Conservation (phyloP, 2,329 filamentous ascomycete species). For the Penicillium glabrum region DNA sequence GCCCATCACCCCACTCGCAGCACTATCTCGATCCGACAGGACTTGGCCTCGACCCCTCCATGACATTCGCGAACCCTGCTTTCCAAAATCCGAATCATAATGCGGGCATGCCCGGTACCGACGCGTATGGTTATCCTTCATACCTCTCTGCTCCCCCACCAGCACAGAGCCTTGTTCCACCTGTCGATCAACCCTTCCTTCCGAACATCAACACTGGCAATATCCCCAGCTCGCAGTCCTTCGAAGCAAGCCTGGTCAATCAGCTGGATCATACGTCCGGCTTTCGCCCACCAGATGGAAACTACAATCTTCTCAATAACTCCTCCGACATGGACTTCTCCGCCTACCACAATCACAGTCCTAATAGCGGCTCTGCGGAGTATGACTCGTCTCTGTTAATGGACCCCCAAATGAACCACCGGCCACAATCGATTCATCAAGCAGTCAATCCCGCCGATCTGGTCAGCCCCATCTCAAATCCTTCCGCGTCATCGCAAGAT, state of each 20-base stretch:
- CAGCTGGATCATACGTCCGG: conserved; percentile 35
- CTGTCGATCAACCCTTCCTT: conserved; percentile 35
- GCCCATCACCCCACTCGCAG: conserved; percentile 44
- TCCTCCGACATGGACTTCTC: conserved; percentile 40
- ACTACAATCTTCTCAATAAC: conserved; percentile 41
- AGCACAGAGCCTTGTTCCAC: conserved; percentile 29
- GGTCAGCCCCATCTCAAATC: conserved; percentile 48
- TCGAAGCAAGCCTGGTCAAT: conserved; percentile 37
- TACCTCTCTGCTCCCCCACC: conserved; percentile 35
- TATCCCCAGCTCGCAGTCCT: conserved; percentile 36
- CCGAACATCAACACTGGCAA: conserved; percentile 26
- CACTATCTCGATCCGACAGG: conserved; percentile 36
- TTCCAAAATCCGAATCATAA: conserved; percentile 31
- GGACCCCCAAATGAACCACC: conserved; percentile 41
- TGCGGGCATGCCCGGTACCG: conserved; percentile 27
- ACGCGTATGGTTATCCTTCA: conserved; percentile 37
- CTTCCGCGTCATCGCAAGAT: conserved; percentile 57
- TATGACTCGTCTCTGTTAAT: conserved; percentile 41
- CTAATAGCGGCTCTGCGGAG: conserved; percentile 31
- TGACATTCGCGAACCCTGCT: conserved; percentile 34
- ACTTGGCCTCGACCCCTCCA: conserved; percentile 38
- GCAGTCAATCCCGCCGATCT: conserved; percentile 49
- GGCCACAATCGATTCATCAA: conserved; percentile 38
- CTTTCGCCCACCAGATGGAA: conserved; percentile 33
- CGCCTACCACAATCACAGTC: conserved; percentile 36